Conservation (phyloP, 2,329 filamentous ascomycete species). For the Xylaria sp. region DNA sequence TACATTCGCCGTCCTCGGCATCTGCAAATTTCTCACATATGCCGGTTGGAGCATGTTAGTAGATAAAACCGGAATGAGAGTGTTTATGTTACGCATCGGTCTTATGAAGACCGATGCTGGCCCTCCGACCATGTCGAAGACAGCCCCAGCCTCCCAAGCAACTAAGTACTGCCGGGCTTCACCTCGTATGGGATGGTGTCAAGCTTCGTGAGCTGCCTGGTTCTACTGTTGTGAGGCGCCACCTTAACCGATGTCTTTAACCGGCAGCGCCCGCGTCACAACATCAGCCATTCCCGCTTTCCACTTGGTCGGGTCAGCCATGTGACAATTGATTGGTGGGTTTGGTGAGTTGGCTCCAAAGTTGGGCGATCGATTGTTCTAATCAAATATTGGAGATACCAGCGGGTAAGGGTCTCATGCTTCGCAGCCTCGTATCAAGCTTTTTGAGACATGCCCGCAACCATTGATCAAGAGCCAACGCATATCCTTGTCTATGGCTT, state of each 20-base stretch:
- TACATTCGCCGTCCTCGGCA: slow-evolving; percentile 21
- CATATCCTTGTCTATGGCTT: neutral
- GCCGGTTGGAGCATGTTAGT: slow-evolving; percentile 19
- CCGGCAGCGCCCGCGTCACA: slow-evolving; percentile 12
- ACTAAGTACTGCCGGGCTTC: slow-evolving; percentile 12
- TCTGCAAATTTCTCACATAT: slow-evolving; percentile 3
- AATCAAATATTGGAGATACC: slow-evolving; percentile 15
- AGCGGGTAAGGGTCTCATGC: neutral
- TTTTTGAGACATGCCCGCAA: slow-evolving; percentile 27
- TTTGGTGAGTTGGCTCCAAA: slow-evolving; percentile 7
- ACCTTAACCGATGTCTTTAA: slow-evolving; percentile 19
- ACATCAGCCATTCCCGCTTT: slow-evolving; percentile 13
- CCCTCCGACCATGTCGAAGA: neutral
- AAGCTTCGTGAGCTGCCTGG: slow-evolving; percentile 8
- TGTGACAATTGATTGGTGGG: slow-evolving; percentile 16
- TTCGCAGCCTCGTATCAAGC: slow-evolving; percentile 27
- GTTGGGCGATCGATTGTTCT: slow-evolving; percentile 15
- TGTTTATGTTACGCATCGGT: neutral
- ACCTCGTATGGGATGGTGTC: slow-evolving; percentile 20
- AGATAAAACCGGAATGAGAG: neutral
- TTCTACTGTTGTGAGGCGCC: slow-evolving; percentile 19
- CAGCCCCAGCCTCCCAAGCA: slow-evolving; percentile 4
- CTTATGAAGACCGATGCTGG: neutral
- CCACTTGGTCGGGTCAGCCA: slow-evolving; percentile 21
- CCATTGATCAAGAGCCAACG: slow-evolving; percentile 14